These are phyloP conservation scores for Aspergillus versicolor DNA, from an alignment of 2,329 filamentous ascomycete species.

Conservation along the genomic window DNA sequence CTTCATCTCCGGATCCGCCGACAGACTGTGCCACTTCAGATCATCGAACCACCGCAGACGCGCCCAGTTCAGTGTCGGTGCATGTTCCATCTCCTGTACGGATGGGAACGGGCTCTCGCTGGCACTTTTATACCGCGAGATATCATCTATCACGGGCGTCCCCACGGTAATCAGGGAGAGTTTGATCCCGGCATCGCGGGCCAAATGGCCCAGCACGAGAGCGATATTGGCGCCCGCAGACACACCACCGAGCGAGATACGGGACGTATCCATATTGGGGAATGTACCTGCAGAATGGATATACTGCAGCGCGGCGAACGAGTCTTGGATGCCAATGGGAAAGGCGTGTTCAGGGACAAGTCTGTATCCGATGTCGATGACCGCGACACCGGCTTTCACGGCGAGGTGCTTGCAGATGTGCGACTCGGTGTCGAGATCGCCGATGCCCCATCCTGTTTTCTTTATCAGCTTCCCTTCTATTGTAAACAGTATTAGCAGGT, in stretches of 20 bases:
- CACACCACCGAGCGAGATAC: slow-evolving; percentile 16
- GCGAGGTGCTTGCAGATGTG: slow-evolving; percentile 40
- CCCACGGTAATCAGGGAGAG: slow-evolving; percentile 31
- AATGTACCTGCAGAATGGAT: neutral
- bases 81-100: slow-evolving; percentile 21
- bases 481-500: too few relatives aligned
- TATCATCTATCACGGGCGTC: slow-evolving; percentile 33
- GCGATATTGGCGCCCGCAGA: slow-evolving; percentile 21
- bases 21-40: slow-evolving; percentile 1
- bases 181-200: slow-evolving; percentile 25
- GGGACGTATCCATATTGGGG: slow-evolving; percentile 8
- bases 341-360: slow-evolving; percentile 53
- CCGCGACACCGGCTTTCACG: slow-evolving; percentile 43
- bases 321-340: slow-evolving; percentile 51
- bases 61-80: slow-evolving; percentile 30
- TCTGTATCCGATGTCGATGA: slow-evolving; percentile 55
- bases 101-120: slow-evolving; percentile 27
- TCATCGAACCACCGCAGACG: slow-evolving; percentile 34
- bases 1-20: slow-evolving; percentile 1
- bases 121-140: slow-evolving; percentile 29
- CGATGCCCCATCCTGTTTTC: slow-evolving; percentile 46
- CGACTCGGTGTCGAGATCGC: slow-evolving; percentile 35
- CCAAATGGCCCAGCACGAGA: slow-evolving; percentile 36
- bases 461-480: too few relatives aligned
- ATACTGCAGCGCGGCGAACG: slow-evolving; percentile 48